Conservation (phyloP, 2,329 filamentous ascomycete genomes). For the Colletotrichum chlorophyti region DNA sequence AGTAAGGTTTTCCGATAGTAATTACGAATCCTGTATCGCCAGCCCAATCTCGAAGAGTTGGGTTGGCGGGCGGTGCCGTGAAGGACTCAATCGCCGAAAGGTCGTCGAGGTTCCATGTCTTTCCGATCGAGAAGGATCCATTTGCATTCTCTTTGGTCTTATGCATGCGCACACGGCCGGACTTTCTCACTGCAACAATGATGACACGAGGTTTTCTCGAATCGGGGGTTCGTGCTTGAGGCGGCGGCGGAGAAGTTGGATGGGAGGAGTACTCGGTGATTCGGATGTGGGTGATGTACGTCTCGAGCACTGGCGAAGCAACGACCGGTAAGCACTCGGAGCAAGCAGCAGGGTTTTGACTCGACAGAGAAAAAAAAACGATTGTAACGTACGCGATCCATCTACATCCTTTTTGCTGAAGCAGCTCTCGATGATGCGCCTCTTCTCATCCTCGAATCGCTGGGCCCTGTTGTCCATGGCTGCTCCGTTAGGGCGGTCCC, state of each 20-base stretch:
- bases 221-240: constrained; percentile 70
- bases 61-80: constrained; percentile 63
- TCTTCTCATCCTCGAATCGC: constrained; percentile 95
- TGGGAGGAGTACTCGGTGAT: constrained; percentile 86
- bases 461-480: constrained; percentile 63
- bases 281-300: constrained; percentile 96
- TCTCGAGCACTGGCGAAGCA: constrained; percentile 72
- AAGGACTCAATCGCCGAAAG: constrained; percentile 82
- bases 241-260: constrained; percentile 84
- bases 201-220: constrained; percentile 90
- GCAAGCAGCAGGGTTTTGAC: neutral
- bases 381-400: constrained; percentile 73
- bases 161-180: constrained; percentile 91
- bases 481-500: constrained; percentile 26
- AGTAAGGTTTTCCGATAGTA: constrained; percentile 92
- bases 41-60: constrained; percentile 77
- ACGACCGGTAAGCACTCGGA: constrained; percentile 9
- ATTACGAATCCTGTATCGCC: constrained; percentile 85
- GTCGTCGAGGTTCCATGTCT: constrained; percentile 97
- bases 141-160: constrained; percentile 96
- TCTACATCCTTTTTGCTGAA: constrained; percentile 90
- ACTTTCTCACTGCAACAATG: constrained; percentile 91
- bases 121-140: constrained; percentile 94
- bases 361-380: constrained; percentile 15
- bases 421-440: constrained; percentile 91